Base-by-base conservation (phyloP, 805 yeast species). In the Lipomyces yamanashiensis region DNA sequence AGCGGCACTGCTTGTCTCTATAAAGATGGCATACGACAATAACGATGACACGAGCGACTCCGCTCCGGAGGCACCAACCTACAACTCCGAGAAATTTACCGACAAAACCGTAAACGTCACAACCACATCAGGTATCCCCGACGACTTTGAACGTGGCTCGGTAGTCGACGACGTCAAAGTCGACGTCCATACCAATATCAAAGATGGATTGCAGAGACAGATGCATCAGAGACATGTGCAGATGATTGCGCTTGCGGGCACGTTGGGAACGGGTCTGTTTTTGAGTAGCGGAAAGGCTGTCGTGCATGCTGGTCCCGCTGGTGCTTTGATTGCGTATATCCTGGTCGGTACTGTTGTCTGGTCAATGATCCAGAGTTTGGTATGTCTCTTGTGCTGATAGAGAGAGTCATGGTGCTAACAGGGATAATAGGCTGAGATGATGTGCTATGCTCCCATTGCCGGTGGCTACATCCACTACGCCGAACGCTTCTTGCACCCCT, bases 241-340 rank as follows among this genome's bases (percentile, higher is more conserved):
- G 71, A 79, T 90, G 58, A 85, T 90, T 65, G 88, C 90, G 12
- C 86, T 90, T 28, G 91, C 93, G 19, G 95, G 93, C 58, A 87
- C 90, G 45, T 87, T 89, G 67, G 96, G 96, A 45, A 87, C 93
- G 1, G 93, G 89, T 8, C 77, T 89, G 7, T 89, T 89, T 49
- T 43, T 67, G 45, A 60, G 58, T 39, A 49, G 63, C n/a, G 69
- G 67, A 5, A 58, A 58, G 44, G 64, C 66, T 13, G 67, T 72
- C 44, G 61, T 68, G 23, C 62, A 62, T 28, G 72, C 72, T 13
- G 76, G 76, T 0, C 76, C 76, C 4, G 74, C 72, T 9, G 75
- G 74, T 1, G 71, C 74, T 8, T 63, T 73, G 23, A 75, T 64
- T 54, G 71, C 71, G 12, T 79, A 79, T 52, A 74, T 73, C 3